phyloP scores from a whole-genome alignment of 257 asterid genomes.

The Lantana camara region DNA sequence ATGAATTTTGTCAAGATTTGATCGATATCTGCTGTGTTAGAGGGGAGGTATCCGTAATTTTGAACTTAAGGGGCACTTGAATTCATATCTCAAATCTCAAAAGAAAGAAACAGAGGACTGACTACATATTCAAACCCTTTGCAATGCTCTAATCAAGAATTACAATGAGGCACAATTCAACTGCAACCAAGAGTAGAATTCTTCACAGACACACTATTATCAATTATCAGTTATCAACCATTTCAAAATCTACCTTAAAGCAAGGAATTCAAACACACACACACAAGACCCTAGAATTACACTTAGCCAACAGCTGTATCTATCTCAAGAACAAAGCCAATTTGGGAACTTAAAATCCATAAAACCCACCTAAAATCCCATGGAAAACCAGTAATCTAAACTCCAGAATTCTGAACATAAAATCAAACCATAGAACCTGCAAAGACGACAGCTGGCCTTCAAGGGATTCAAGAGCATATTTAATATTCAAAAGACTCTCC shows the following conservation, averaged over 20 bases:
- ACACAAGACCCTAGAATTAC: conserved; percentile 1
- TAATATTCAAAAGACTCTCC: conserved; percentile 45
- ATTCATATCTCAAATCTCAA: too few relatives aligned
- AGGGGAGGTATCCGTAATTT: too few relatives aligned
- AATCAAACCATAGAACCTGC: conserved; percentile 20
- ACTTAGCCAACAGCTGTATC: not conserved
- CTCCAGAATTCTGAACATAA: not conserved
- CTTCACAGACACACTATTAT: not conserved
- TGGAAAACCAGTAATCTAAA: not conserved
- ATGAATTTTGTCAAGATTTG: too few relatives aligned
- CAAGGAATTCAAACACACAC: not conserved
- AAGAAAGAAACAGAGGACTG: too few relatives aligned
- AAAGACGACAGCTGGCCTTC: conserved; percentile 54
- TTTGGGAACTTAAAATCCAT: not conserved
- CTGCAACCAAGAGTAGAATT: not conserved
- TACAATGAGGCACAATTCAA: too few relatives aligned
- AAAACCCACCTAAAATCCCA: not conserved
- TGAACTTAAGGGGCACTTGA: too few relatives aligned
- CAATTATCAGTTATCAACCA: not conserved
- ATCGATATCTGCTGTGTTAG: too few relatives aligned
- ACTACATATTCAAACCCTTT: too few relatives aligned
- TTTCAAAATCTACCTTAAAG: not conserved
- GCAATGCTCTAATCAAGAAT: too few relatives aligned
- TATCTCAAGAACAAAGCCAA: not conserved
- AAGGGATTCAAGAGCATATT: conserved; percentile 60